Evolutionary conservation across 108 stramenopile genomes (phyloP), one percentile per base, ranked within the genome.

Genomic region (Fistulifera solaris): DNA sequence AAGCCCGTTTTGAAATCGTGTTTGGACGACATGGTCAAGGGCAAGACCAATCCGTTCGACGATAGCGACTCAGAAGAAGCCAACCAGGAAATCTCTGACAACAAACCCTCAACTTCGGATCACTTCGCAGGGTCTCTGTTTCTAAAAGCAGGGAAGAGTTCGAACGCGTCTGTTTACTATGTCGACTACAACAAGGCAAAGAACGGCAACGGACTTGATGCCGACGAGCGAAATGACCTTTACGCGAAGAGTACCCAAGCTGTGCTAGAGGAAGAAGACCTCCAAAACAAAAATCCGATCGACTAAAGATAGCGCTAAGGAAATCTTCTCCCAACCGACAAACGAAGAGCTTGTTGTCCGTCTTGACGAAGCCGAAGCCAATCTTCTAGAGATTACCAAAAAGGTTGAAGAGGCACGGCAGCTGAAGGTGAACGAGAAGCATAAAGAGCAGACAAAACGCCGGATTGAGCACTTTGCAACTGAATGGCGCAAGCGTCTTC

Each of bases 241-340:
- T 53, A 56, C 18, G 49, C 63, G 10, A 56, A 69, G 25, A 23
- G 58, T 25, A 65, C 82, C 17, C 56, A 62, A 43, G 62, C 78
- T 0, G 66, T 72, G 10, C 45, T 48, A 1, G 76, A 81, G 55
- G 23, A 60, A 24, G 65, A 67, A 11, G 48, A 35, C 38, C 10
- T 45, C 84, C 49, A 43, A 57, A 19, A 38, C 47, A 11, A 43
- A 59, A 17, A 47, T 67, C 21, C 54, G 73, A 46, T 57, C 64
- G 15, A 55, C 59, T 12, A 65, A 52, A 43, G 55, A 60, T 12
- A 63, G 59, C 18, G 61, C 75, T 11, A 51, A 40, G n/a, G 60
- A 73, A 48, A 65, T 89, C 11, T 35, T 80, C 6, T 67, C 81
- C 0, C 82, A 90, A 58, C 88, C 88, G 17, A 83, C 73, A 27